phyloP scores from a whole-genome alignment of 768 basidiomycete species.

The Kwoniella sp. region DNA sequence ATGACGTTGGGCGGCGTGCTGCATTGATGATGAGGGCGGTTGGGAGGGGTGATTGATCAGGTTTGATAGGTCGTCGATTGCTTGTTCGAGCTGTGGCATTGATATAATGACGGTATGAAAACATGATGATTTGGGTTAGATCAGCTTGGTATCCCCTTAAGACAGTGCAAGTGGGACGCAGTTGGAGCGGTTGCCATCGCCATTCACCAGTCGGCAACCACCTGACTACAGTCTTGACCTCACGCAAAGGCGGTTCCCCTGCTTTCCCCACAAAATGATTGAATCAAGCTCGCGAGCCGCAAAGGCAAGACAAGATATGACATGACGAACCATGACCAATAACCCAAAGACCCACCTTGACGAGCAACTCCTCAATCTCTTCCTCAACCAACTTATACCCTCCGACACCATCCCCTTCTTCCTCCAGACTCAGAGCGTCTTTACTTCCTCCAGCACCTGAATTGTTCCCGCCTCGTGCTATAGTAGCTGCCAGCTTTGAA shows the following conservation, averaged over 20 bases:
- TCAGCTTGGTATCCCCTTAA: no score
- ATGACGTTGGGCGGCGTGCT: constrained; percentile 86
- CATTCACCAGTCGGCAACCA: no score
- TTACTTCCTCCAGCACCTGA: constrained; percentile 58
- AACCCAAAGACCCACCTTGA: constrained; percentile 68
- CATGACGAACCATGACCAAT: no score
- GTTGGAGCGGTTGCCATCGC: no score
- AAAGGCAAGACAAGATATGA: no score
- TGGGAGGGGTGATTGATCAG: constrained; percentile 67
- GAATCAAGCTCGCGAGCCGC: no score
- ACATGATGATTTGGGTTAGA: no score
- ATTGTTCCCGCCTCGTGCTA: constrained; percentile 59
- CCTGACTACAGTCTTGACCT: no score
- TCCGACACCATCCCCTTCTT: constrained; percentile 63
- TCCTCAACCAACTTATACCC: constrained; percentile 68
- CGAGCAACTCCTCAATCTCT: constrained; percentile 81
- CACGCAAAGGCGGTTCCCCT: no score
- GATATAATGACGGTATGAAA: no score
- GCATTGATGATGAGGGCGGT: constrained; percentile 76
- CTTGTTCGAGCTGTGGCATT: constrained; percentile 81
- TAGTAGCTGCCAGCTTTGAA: constrained; percentile 72
- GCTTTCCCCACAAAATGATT: no score
- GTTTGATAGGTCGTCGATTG: constrained; percentile 73
- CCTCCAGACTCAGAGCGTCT: constrained; percentile 65
- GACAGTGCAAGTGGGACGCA: no score